phyloP scores from a whole-genome alignment of 352 stramenopile species.

The Pythium phragmitis region DNA sequence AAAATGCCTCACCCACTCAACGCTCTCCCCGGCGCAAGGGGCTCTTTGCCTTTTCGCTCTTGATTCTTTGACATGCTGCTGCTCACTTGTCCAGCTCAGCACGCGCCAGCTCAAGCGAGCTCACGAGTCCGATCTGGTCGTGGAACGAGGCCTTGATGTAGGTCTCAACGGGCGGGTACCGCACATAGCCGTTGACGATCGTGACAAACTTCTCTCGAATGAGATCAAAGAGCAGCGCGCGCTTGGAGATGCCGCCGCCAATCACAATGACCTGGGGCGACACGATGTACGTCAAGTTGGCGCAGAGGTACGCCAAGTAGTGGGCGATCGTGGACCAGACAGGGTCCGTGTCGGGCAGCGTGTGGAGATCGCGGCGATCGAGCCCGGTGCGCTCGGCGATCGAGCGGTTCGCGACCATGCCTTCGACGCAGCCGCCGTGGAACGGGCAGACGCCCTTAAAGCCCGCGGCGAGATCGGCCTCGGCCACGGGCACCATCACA shows the following conservation, averaged over 20 bases:
- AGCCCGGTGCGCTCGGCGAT: constrained; percentile 88
- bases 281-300: constrained; percentile 91
- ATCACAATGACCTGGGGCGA: constrained; percentile 96
- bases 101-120: constrained; percentile 77
- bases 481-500: constrained; percentile 64
- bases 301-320: constrained; percentile 94
- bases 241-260: constrained; percentile 94
- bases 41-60: background rate
- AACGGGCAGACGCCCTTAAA: constrained; percentile 88
- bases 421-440: constrained; percentile 91
- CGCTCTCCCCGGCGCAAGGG: no score
- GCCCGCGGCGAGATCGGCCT: constrained; percentile 75
- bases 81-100: constrained; percentile 43
- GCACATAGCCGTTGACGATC: constrained; percentile 77
- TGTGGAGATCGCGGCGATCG: constrained; percentile 64
- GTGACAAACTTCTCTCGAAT: constrained; percentile 78
- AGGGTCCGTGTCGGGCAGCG: constrained; percentile 81
- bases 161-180: constrained; percentile 62
- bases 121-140: constrained; percentile 78
- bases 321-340: constrained; percentile 95
- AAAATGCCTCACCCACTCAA: background rate
- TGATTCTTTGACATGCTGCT: background rate
- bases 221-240: constrained; percentile 78
- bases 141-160: constrained; percentile 88
- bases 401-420: constrained; percentile 88